These are phyloP conservation scores for Naganishia sp. DNA, from an alignment of 1,284 basidiomycete genomes.

Conservation along the genomic window DNA sequence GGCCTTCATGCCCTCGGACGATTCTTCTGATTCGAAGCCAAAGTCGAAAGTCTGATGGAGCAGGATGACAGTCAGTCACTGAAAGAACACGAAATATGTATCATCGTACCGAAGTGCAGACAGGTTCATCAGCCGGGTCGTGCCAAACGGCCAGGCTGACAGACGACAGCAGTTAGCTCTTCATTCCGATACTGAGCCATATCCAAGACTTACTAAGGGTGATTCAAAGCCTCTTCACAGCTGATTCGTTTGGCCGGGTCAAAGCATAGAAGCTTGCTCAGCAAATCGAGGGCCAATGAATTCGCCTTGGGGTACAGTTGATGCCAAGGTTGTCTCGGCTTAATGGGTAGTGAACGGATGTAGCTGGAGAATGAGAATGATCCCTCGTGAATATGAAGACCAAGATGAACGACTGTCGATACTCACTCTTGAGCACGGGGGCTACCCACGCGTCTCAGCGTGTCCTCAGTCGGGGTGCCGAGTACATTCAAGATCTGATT, in stretches of 20 bases:
- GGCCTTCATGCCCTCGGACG: conserved; percentile 94
- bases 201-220: conserved; percentile 67
- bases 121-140: conserved; percentile 86
- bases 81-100: conserved; percentile 39
- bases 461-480: conserved; percentile 95
- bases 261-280: conserved; percentile 89
- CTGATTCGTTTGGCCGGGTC: conserved; percentile 94
- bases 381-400: neutral
- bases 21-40: conserved; percentile 94
- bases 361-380: conserved; percentile 57
- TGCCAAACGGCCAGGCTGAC: conserved; percentile 79
- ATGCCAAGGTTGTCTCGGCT: conserved; percentile 86
- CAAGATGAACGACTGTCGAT: too few relatives aligned
- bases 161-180: neutral
- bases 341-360: conserved; percentile 95
- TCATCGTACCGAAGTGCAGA: conserved; percentile 65
- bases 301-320: conserved; percentile 91
- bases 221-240: conserved; percentile 91
- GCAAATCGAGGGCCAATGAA: conserved; percentile 87
- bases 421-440: conserved; percentile 67
- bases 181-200: neutral
- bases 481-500: conserved; percentile 98
- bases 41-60: conserved; percentile 82
- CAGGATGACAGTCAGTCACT: conserved; percentile 26
- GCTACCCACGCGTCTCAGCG: conserved; percentile 89